These are phyloP conservation scores for Theileria sp. DNA, from an alignment of 169 alveolate genomes.

Conservation along the genomic window DNA sequence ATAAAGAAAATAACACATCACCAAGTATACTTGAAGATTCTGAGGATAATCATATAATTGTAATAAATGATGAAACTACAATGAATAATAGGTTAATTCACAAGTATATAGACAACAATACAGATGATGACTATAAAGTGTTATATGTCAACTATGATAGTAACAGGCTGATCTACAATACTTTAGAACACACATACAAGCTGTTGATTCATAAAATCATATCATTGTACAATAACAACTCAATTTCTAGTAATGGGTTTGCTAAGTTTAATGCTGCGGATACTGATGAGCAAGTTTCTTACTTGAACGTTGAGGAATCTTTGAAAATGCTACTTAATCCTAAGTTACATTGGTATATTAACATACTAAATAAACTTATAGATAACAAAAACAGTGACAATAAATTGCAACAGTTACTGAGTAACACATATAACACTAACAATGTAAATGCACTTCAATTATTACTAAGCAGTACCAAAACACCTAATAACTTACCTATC, in stretches of 20 bases:
- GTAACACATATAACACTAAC: background rate
- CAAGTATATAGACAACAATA: background rate
- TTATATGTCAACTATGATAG: background rate
- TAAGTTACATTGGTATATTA: constrained; percentile 47
- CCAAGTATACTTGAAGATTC: background rate
- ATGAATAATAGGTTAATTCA: background rate
- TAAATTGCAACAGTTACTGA: background rate
- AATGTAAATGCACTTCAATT: background rate
- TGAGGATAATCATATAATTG: background rate
- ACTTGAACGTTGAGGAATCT: background rate
- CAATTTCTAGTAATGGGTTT: background rate
- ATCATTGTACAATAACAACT: background rate
- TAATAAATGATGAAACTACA: background rate
- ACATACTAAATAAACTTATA: constrained; percentile 26
- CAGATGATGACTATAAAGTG: background rate
- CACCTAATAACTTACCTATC: background rate
- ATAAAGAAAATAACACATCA: background rate
- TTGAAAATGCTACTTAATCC: constrained; percentile 58
- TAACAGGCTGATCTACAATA: background rate
- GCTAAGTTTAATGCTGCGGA: background rate
- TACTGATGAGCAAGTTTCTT: background rate
- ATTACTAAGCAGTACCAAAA: background rate
- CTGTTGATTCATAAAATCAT: background rate
- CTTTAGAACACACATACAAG: background rate
- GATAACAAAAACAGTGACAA: constrained; percentile 34